These are phyloP conservation scores for Lyophyllum shimeji DNA, from an alignment of 768 basidiomycete species.

Conservation along the genomic window DNA sequence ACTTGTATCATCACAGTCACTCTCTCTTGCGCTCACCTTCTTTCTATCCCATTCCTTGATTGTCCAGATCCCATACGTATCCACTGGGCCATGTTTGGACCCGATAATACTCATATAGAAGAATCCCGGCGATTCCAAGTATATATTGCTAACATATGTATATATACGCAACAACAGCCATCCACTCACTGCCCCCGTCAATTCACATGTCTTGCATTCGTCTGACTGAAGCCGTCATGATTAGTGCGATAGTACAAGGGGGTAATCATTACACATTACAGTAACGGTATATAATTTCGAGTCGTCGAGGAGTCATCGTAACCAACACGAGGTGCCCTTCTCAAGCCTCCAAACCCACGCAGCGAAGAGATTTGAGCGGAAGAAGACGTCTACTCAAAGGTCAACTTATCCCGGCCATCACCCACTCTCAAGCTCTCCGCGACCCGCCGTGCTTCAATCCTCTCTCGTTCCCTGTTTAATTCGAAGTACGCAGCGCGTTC, in stretches of 20 bases:
- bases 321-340: slow-evolving; percentile 13
- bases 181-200: neutral
- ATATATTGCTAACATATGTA: slow-evolving; percentile 23
- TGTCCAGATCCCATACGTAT: slow-evolving; percentile 1
- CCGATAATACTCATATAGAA: slow-evolving; percentile 11
- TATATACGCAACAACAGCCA: slow-evolving; percentile 10
- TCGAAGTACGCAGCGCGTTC: slow-evolving; percentile 37
- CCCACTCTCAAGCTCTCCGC: slow-evolving; percentile 24
- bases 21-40: neutral
- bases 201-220: neutral
- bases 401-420: slow-evolving; percentile 31
- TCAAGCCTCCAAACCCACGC: neutral
- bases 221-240: too few relatives aligned
- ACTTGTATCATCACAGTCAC: neutral
- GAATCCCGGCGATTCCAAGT: slow-evolving; percentile 13
- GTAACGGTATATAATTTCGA: slow-evolving; percentile 8
- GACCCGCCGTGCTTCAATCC: slow-evolving; percentile 33
- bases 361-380: slow-evolving; percentile 8
- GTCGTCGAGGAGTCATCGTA: slow-evolving; percentile 5
- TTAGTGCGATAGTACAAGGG: neutral
- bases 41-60: neutral
- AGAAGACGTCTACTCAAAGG: slow-evolving; percentile 35
- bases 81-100: slow-evolving; percentile 7
- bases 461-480: slow-evolving; percentile 42
- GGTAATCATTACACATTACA: neutral